phyloP scores from a whole-genome alignment of 371 early-diverging fungal species.

The Mortierella sp. region DNA sequence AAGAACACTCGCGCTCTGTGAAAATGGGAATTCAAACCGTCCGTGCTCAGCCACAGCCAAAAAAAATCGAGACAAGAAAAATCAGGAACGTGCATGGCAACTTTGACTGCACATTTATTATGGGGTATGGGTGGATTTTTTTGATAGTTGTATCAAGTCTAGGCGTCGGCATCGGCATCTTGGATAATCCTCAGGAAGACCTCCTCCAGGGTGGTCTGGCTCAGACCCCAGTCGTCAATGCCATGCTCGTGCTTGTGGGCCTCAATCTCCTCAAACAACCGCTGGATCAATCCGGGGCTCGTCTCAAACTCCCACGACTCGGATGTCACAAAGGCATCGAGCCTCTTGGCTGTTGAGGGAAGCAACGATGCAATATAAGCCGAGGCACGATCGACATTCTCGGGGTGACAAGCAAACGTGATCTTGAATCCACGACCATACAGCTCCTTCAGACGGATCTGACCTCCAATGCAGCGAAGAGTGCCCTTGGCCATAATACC shows the following conservation, averaged over 20 bases:
- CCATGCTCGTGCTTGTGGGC: slow-evolving; percentile 54
- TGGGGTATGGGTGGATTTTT: background rate
- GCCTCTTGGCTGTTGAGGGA: slow-evolving; percentile 60
- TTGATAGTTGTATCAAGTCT: slow-evolving; percentile 1
- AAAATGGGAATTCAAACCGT: too few species aligned
- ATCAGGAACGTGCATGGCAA: too few species aligned
- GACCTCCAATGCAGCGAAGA: slow-evolving; percentile 74
- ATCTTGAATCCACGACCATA: slow-evolving; percentile 83
- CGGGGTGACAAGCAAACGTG: slow-evolving; percentile 59
- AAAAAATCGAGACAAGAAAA: too few species aligned
- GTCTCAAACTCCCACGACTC: slow-evolving; percentile 74
- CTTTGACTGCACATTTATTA: too few species aligned
- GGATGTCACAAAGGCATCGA: slow-evolving; percentile 68
- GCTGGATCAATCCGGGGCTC: slow-evolving; percentile 59
- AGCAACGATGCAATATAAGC: slow-evolving; percentile 61
- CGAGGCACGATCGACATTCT: slow-evolving; percentile 57
- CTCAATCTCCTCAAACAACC: slow-evolving; percentile 66
- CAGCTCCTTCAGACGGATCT: slow-evolving; percentile 74
- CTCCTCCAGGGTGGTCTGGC: slow-evolving; percentile 73
- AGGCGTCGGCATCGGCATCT: slow-evolving; percentile 63
- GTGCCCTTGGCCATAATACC: slow-evolving; percentile 84
- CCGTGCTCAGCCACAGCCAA: slow-evolving; percentile 1
- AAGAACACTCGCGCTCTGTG: too few species aligned
- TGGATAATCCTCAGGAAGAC: slow-evolving; percentile 68
- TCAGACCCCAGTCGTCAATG: slow-evolving; percentile 78